These are phyloP conservation scores for Dipodascus geniculatus DNA, from an alignment of 805 yeast species.

Conservation along the genomic window DNA sequence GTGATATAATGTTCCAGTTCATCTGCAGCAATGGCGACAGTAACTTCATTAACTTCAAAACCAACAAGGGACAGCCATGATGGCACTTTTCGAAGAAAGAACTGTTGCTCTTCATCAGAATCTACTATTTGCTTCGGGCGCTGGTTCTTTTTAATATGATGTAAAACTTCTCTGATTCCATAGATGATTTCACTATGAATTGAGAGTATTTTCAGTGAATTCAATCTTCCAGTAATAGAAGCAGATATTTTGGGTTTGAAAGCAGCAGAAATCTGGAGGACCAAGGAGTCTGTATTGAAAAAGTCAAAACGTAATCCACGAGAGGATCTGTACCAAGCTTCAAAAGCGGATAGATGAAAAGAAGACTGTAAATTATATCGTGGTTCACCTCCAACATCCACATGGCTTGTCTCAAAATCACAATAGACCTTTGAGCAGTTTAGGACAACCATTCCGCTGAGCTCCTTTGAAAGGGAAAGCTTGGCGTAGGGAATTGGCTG, in stretches of 20 bases:
- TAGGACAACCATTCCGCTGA: constrained; percentile 23
- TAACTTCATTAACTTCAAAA: constrained; percentile 20
- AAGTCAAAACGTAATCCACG: constrained; percentile 20
- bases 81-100: constrained; percentile 15
- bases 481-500: constrained; percentile 4
- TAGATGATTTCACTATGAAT: constrained; percentile 24
- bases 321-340: constrained; percentile 23
- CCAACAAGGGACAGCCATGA: constrained; percentile 20
- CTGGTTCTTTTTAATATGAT: constrained; percentile 5
- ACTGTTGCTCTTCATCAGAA: background rate
- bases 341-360: constrained; percentile 15
- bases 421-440: constrained; percentile 23
- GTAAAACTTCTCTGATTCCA: constrained; percentile 18
- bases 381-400: constrained; percentile 7
- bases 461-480: constrained; percentile 2
- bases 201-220: constrained; percentile 18
- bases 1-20: constrained; percentile 7
- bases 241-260: constrained; percentile 23
- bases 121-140: background rate
- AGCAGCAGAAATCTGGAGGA: constrained; percentile 14
- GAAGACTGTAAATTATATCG: constrained; percentile 18
- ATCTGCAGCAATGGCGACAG: constrained; percentile 15
- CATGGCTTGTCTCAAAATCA: constrained; percentile 22
- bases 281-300: constrained; percentile 15
- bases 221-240: constrained; percentile 15